Percentiles rank a stretch among this genome's conserved stretches.
phyloP scores from a whole-genome alignment of 2,329 filamentous ascomycete genomes.

The Clonostachys byssicola region DNA sequence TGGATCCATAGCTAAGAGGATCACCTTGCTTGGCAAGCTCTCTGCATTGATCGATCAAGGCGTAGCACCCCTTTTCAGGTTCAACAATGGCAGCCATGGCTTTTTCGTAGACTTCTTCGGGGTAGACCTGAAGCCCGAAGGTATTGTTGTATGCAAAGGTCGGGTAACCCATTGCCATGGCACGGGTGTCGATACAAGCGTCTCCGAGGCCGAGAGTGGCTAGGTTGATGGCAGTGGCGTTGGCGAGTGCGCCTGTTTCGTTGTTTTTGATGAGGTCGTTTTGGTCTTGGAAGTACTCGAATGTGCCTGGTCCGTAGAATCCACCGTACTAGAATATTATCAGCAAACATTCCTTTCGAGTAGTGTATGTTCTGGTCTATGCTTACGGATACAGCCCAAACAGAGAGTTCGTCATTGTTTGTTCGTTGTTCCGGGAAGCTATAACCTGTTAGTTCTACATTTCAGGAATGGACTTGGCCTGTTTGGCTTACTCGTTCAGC shows the following conservation, averaged over 20 bases:
- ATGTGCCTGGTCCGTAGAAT: conserved; percentile 1
- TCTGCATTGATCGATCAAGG: conserved; percentile 46
- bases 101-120: conserved; percentile 27
- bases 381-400: conserved; percentile 54
- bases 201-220: conserved; percentile 63
- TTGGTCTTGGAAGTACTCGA: conserved; percentile 4
- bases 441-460: not conserved
- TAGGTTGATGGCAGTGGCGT: conserved; percentile 43
- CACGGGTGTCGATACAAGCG: conserved; percentile 58
- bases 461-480: not conserved
- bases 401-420: conserved; percentile 46
- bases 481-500: conserved; percentile 25
- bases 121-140: conserved; percentile 55
- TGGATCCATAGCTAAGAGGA: conserved; percentile 29
- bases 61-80: conserved; percentile 38
- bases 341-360: no score
- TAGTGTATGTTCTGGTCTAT: not conserved
- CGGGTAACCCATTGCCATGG: conserved; percentile 51
- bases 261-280: conserved; percentile 5
- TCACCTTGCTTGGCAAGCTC: conserved; percentile 19
- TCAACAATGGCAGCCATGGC: conserved; percentile 5
- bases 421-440: conserved; percentile 51
- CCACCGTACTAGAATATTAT: conserved; percentile 4
- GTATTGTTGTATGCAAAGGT: conserved; percentile 57
- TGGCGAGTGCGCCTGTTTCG: conserved; percentile 1